Conservation (phyloP, 2,329 filamentous ascomycete species). For the Acarospora socialis region DNA sequence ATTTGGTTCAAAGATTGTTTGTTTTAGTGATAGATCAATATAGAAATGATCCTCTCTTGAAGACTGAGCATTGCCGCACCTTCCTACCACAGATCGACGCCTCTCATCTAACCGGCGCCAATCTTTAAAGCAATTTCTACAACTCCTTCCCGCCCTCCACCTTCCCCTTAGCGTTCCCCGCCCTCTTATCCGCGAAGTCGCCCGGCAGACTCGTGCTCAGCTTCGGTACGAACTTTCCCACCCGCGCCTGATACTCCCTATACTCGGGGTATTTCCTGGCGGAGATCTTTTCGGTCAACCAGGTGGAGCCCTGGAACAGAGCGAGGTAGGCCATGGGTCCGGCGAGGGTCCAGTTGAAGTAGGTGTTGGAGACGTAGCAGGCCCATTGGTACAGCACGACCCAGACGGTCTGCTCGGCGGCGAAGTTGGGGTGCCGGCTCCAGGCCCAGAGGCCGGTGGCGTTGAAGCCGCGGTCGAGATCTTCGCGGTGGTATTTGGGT, state of each 20-base stretch:
- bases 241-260: slow-evolving; percentile 62
- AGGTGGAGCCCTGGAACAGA: slow-evolving; percentile 81
- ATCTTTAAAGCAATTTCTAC: too few relatives aligned
- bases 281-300: slow-evolving; percentile 72
- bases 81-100: too few relatives aligned
- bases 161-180: slow-evolving; percentile 1
- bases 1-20: too few relatives aligned
- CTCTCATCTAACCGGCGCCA: too few relatives aligned
- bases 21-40: too few relatives aligned
- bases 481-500: slow-evolving; percentile 42
- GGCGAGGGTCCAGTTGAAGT: slow-evolving; percentile 64
- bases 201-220: slow-evolving; percentile 8
- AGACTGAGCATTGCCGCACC: too few relatives aligned
- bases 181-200: slow-evolving; percentile 11
- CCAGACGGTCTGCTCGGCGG: slow-evolving; percentile 86
- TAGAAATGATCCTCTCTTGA: too few relatives aligned
- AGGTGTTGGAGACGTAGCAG: slow-evolving; percentile 54
- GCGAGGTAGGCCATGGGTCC: slow-evolving; percentile 58
- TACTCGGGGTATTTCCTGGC: slow-evolving; percentile 80
- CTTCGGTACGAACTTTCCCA: slow-evolving; percentile 69
- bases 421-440: slow-evolving; percentile 89
- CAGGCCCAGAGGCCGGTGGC: slow-evolving; percentile 73
- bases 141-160: too few relatives aligned
- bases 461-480: slow-evolving; percentile 81
- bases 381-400: slow-evolving; percentile 77